Conservation (phyloP, 495 filamentous ascomycete species). For the Venustampulla echinocandica region DNA sequence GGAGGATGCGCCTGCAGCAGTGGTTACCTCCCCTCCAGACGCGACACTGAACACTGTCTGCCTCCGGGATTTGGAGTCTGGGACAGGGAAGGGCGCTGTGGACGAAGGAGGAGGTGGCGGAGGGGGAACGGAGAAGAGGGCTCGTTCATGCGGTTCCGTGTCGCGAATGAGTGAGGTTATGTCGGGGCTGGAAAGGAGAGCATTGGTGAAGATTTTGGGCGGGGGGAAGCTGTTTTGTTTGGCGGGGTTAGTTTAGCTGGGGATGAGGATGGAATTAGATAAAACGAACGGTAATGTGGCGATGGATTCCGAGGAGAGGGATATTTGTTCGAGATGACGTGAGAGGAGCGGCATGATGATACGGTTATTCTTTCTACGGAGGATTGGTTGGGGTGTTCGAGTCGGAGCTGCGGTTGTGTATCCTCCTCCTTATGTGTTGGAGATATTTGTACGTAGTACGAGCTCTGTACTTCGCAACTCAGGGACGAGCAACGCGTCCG, state of each 20-base stretch:
- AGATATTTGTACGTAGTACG: too few species aligned
- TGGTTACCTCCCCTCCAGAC: conserved; percentile 44
- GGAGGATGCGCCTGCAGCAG: conserved; percentile 24
- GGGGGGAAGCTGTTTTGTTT: conserved; percentile 61
- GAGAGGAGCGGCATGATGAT: conserved; percentile 72
- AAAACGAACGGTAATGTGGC: conserved; percentile 66
- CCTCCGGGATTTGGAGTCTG: conserved; percentile 29
- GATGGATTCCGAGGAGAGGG: conserved; percentile 72
- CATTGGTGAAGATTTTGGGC: conserved; percentile 94
- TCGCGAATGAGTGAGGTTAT: conserved; percentile 93
- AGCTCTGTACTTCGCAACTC: too few species aligned
- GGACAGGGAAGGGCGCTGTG: conserved; percentile 25
- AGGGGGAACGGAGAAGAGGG: conserved; percentile 83
- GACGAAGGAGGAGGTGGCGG: conserved; percentile 41
- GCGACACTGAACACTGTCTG: conserved; percentile 50
- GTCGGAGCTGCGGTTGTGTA: conserved; percentile 1
- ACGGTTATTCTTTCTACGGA: conserved; percentile 13
- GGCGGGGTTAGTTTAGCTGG: conserved; percentile 13
- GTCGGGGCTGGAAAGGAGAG: conserved; percentile 76
- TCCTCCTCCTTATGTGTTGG: too few species aligned
- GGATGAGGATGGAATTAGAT: conserved; percentile 29
- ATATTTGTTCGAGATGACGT: conserved; percentile 85
- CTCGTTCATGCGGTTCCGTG: conserved; percentile 90
- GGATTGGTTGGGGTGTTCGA: not conserved
- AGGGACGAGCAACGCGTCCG: too few species aligned